These are phyloP conservation scores for Alliaria petiolata DNA, from an alignment of 345 rosid genomes.

Conservation along the genomic window DNA sequence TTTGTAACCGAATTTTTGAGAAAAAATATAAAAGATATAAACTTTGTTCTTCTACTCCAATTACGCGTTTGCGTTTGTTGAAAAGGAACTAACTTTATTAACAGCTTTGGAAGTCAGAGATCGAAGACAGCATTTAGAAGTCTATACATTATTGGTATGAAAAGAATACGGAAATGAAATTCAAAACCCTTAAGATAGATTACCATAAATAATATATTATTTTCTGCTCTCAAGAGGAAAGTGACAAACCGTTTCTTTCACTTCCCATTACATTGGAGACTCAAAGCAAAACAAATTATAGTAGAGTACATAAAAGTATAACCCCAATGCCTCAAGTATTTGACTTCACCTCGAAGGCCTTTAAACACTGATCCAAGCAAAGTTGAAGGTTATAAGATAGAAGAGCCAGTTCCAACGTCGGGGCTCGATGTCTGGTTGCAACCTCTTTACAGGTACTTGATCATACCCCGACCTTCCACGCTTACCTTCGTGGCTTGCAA, in stretches of 20 bases:
- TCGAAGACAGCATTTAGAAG: neutral
- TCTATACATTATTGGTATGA: too few relatives aligned
- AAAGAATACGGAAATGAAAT: neutral
- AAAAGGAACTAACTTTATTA: too few relatives aligned
- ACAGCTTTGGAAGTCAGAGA: too few relatives aligned
- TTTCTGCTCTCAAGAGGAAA: neutral
- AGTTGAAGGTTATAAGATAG: conserved; percentile 12
- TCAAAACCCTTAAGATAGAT: neutral
- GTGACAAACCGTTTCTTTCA: conserved; percentile 3
- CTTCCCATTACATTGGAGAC: conserved; percentile 3
- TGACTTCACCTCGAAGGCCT: conserved; percentile 15
- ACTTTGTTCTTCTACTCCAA: neutral
- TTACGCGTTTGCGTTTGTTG: too few relatives aligned
- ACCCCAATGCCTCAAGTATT: conserved; percentile 15
- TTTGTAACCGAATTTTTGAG: neutral
- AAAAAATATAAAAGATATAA: neutral
- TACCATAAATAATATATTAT: neutral
- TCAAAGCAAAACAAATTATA: conserved; percentile 7
- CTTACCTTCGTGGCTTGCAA: conserved; percentile 90
- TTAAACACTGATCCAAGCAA: conserved; percentile 11
- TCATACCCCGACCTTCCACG: conserved; percentile 97
- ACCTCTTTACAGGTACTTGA: conserved; percentile 62
- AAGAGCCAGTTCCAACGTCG: neutral
- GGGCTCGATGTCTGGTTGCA: too few relatives aligned
- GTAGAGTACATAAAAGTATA: conserved; percentile 11